phyloP scores from a whole-genome alignment of 371 early-diverging fungal species.

The Capniomyces stellatus region DNA sequence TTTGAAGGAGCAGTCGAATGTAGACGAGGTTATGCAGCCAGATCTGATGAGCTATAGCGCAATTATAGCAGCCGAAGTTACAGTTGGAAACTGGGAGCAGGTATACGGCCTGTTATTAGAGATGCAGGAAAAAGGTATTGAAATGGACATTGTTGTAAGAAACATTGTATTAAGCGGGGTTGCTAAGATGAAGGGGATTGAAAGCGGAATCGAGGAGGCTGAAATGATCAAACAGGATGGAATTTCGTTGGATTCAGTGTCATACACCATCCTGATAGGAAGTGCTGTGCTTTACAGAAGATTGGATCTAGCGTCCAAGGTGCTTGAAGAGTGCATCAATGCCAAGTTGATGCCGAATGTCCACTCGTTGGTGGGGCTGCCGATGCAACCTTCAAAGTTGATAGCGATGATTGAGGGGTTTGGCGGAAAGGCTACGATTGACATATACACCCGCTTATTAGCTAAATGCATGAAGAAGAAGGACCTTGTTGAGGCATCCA shows the following conservation, averaged over 20 bases:
- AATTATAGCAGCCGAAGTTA: conserved; percentile 17
- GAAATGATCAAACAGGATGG: conserved; percentile 14
- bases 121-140: conserved; percentile 11
- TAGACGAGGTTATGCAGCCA: conserved; percentile 5
- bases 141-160: conserved; percentile 17
- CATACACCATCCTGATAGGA: conserved; percentile 11
- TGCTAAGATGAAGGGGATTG: conserved; percentile 8
- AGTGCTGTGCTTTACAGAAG: conserved; percentile 9
- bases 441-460: conserved; percentile 17
- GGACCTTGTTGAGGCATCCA: conserved; percentile 9
- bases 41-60: conserved; percentile 13
- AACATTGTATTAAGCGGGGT: conserved; percentile 18
- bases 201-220: conserved; percentile 13
- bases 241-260: conserved; percentile 8
- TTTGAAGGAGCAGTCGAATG: conserved; percentile 6
- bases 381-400: conserved; percentile 9
- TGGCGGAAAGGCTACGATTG: background rate
- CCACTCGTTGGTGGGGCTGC: conserved; percentile 5
- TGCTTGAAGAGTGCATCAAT: conserved; percentile 6
- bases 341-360: conserved; percentile 9
- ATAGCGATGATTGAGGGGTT: conserved; percentile 3
- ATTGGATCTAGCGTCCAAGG: conserved; percentile 4
- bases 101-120: conserved; percentile 13
- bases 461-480: conserved; percentile 12
- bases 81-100: conserved; percentile 7